phyloP scores from a whole-genome alignment of 140 eudicot species.

The Flaveria floridana region DNA sequence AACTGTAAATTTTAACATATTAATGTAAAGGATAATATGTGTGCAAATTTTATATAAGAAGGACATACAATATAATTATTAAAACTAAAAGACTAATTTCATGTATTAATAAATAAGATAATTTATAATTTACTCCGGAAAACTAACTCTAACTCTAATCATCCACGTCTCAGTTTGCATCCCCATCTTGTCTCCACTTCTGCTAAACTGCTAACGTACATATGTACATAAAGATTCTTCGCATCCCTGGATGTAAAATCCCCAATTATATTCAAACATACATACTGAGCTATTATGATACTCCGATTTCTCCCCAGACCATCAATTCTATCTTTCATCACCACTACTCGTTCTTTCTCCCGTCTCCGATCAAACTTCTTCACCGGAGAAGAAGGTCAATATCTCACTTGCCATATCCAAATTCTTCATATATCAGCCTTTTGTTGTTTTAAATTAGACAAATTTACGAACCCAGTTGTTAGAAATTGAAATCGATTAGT shows the following conservation, averaged over 20 bases:
- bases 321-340: slow-evolving; percentile 29
- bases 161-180: no score
- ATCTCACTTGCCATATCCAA: not conserved
- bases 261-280: not conserved
- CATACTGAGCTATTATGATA: slow-evolving; percentile 11
- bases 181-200: not conserved
- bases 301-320: slow-evolving; percentile 27
- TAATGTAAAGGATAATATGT: no score
- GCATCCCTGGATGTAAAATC: not conserved
- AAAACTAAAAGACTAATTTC: no score
- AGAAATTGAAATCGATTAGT: not conserved
- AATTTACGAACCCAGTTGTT: slow-evolving; percentile 17
- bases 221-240: not conserved
- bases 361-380: slow-evolving; percentile 22
- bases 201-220: not conserved
- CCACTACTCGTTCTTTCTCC: slow-evolving; percentile 29
- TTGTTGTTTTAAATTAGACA: not conserved
- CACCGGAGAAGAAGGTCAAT: slow-evolving; percentile 20
- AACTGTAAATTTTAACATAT: no score
- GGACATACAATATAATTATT: no score
- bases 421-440: not conserved
- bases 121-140: no score
- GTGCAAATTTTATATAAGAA: no score
- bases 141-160: not conserved
- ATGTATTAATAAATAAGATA: no score